Percentiles rank a stretch among this genome's conserved stretches.
Evolutionary conservation across 805 yeast genomes (phyloP).

Genomic region (Schwanniomyces pseudopolymorphus): DNA sequence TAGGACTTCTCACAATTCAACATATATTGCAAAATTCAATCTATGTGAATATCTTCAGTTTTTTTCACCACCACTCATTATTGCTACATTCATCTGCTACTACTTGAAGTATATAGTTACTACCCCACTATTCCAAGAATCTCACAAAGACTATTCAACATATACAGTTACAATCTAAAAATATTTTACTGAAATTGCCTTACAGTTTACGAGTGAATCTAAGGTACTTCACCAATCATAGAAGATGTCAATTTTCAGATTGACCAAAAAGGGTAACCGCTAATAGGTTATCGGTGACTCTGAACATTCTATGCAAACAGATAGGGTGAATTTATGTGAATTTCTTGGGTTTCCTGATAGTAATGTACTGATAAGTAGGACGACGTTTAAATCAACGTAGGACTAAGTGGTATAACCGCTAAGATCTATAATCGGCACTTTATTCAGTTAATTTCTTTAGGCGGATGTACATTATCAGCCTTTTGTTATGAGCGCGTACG

Average conservation of each 20-base stretch:
- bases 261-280: not conserved
- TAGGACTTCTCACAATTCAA: too few species aligned
- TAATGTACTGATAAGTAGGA: too few species aligned
- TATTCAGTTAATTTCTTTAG: too few species aligned
- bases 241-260: not conserved
- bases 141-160: not conserved
- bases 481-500: not conserved
- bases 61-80: too few species aligned
- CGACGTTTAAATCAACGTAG: too few species aligned
- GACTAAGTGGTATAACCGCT: not conserved
- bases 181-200: not conserved
- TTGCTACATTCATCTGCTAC: too few species aligned
- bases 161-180: too few species aligned
- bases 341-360: not conserved
- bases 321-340: not conserved
- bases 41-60: too few species aligned
- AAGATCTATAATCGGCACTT: not conserved
- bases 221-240: not conserved
- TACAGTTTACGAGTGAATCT: not conserved
- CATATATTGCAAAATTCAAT: too few species aligned
- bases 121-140: too few species aligned
- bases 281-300: not conserved
- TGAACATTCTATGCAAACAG: not conserved
- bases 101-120: too few species aligned
- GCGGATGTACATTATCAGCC: not conserved